Evolutionary conservation across 2,329 filamentous ascomycete species (phyloP).

Genomic region (Ascocoryne sarcoides): DNA sequence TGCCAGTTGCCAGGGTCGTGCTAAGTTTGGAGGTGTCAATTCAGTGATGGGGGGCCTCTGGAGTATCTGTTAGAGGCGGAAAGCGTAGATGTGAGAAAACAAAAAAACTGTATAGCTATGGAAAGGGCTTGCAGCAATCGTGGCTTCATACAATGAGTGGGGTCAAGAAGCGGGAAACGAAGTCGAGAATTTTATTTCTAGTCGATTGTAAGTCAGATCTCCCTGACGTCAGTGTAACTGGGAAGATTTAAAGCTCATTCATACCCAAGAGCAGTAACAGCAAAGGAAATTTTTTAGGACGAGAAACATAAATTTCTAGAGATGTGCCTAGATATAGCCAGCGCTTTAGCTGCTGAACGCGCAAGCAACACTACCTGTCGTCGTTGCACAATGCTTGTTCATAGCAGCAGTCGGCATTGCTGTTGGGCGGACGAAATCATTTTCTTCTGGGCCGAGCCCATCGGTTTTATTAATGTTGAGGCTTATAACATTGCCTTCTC

Average conservation of each 20-base stretch:
- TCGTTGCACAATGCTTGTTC: constrained; percentile 5
- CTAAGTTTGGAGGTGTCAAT: constrained; percentile 1
- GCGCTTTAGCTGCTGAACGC: constrained; percentile 4
- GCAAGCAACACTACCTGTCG: constrained; percentile 5
- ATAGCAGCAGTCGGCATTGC: constrained; percentile 2
- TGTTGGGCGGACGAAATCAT: background rate
- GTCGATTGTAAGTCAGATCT: background rate
- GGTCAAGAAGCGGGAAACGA: constrained; percentile 1
- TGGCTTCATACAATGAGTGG: constrained; percentile 6
- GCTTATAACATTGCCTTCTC: constrained; percentile 5
- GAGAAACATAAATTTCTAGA: constrained; percentile 1
- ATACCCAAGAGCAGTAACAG: background rate
- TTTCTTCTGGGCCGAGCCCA: background rate
- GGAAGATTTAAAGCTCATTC: no score
- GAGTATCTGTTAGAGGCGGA: background rate
- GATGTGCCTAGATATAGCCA: background rate
- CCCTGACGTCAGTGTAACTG: no score
- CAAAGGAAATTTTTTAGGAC: background rate
- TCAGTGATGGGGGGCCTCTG: background rate
- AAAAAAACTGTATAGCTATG: constrained; percentile 74
- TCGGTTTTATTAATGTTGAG: constrained; percentile 5
- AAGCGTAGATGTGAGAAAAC: background rate
- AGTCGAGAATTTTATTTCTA: background rate
- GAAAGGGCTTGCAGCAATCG: constrained; percentile 37
- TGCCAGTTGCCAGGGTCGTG: constrained; percentile 5